Evolutionary conservation across 768 basidiomycete species (phyloP), one percentile per base, ranked within the genome.

Genomic region (Exsudoporus frostii): DNA sequence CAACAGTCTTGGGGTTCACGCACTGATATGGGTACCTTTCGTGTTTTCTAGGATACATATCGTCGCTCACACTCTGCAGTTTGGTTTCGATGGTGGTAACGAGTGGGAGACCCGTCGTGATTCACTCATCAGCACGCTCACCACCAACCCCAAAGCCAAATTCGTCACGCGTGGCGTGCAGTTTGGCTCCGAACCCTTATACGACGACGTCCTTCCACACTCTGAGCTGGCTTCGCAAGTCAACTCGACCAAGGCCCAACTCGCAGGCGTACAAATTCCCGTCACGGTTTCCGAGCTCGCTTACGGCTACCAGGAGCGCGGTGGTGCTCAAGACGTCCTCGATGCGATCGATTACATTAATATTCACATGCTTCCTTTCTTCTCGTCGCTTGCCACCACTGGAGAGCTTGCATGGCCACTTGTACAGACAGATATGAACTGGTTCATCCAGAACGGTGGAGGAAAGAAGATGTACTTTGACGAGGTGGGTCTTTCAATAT

Each of bases 381-480:
- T 88, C 65, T 76, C 53, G 37, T 17, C 38, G 5, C 43, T 36
- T 20, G 61, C 58, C 20, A 58, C 50, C 30, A 57, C 58, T 80
- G 88, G 81, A 4, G 76, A 74, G 40, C 63, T 74, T 19, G 78
- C 86, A 1, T 88, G 87, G 86, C 80, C 85, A 1, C 70, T 84
- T 27, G 81, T 89, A 0, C 45, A 73, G 53, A 65, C 60, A 1
- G 86, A 90, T 63, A 64, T 88, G 50, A 66, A 86, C 54, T 90
- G 83, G 81, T 90, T 90, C 61, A 75, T 84, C 36, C 62, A 73
- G n/a, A 76, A 84, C 48, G 83, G 80, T 5, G 62, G 78, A 29
- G 81, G 80, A 11, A 89, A 89, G 74, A 90, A 90, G 70, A 86
- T 89, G 64, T 86, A 86, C 61, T 73, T 88, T 34, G 83, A 80